phyloP scores from a whole-genome alignment of 768 basidiomycete species.

The Agaricus bisporus region DNA sequence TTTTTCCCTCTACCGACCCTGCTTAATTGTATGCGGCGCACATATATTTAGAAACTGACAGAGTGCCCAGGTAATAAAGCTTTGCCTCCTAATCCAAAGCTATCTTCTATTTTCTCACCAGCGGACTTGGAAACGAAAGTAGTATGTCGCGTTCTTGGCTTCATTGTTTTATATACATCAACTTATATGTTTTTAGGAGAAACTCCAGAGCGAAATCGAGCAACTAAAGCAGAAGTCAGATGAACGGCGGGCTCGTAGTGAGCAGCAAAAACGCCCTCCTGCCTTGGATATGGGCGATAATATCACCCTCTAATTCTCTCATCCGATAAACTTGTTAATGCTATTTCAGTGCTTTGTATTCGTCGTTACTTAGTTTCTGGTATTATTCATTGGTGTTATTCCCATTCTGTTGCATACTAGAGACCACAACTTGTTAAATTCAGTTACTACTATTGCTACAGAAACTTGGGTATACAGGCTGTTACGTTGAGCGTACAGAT shows the following conservation, averaged over 20 bases:
- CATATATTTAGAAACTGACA: background rate
- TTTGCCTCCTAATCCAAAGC: conserved; percentile 28
- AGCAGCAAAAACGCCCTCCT: conserved; percentile 13
- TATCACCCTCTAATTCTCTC: conserved; percentile 11
- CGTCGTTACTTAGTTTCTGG: background rate
- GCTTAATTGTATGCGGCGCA: background rate
- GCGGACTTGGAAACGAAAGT: conserved; percentile 50
- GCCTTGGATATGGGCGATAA: conserved; percentile 16
- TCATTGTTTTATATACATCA: background rate
- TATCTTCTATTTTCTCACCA: conserved; percentile 59
- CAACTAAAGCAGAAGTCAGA: conserved; percentile 43
- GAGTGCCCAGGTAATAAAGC: conserved; percentile 33
- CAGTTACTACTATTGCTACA: conserved; percentile 8
- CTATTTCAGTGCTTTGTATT: background rate
- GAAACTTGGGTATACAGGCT: conserved; percentile 4
- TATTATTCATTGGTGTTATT: background rate
- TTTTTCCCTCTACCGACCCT: background rate
- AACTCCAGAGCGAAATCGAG: conserved; percentile 54
- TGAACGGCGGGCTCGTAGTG: conserved; percentile 29
- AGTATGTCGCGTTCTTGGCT: conserved; percentile 27
- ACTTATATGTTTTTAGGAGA: conserved; percentile 32
- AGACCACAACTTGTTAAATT: conserved; percentile 8
- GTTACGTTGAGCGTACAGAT: background rate
- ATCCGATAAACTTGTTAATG: background rate
- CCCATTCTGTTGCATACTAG: background rate